These are phyloP conservation scores for Populus ilicifolia DNA, from an alignment of 345 rosid species.

Conservation along the genomic window DNA sequence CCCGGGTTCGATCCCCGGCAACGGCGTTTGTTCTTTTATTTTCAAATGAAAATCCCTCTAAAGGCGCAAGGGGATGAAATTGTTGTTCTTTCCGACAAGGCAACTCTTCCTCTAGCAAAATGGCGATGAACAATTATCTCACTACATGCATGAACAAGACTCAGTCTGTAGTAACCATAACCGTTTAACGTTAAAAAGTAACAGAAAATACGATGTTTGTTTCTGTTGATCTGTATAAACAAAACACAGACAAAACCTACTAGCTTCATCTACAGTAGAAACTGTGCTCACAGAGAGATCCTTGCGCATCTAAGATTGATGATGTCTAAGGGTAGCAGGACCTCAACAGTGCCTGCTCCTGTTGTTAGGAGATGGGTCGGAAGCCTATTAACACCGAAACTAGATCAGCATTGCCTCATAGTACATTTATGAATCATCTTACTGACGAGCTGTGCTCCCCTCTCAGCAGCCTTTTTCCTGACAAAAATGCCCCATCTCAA, in stretches of 20 bases:
- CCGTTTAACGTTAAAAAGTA: no score
- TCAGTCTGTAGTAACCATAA: no score
- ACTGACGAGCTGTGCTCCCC: constrained; percentile 25
- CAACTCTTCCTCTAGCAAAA: background rate
- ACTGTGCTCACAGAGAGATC: constrained; percentile 4
- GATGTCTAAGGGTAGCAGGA: constrained; percentile 7
- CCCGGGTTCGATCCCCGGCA: constrained; percentile 99
- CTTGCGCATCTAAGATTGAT: constrained; percentile 1
- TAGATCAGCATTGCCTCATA: constrained; percentile 10
- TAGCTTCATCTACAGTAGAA: background rate
- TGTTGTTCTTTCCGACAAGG: background rate
- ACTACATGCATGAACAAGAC: background rate
- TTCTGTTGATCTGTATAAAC: no score
- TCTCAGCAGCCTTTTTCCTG: constrained; percentile 32
- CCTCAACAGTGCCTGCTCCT: background rate
- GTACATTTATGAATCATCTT: constrained; percentile 20
- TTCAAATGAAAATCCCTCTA: constrained; percentile 1
- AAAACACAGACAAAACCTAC: no score
- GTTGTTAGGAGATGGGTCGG: constrained; percentile 1
- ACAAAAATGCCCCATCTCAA: constrained; percentile 31
- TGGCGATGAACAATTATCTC: no score
- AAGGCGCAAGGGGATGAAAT: no score
- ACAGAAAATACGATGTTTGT: no score
- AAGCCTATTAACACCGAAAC: constrained; percentile 11
- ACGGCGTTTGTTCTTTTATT: constrained; percentile 33